These are phyloP conservation scores for Saccharomycopsis olivae DNA, from an alignment of 805 yeast species.

Conservation along the genomic window DNA sequence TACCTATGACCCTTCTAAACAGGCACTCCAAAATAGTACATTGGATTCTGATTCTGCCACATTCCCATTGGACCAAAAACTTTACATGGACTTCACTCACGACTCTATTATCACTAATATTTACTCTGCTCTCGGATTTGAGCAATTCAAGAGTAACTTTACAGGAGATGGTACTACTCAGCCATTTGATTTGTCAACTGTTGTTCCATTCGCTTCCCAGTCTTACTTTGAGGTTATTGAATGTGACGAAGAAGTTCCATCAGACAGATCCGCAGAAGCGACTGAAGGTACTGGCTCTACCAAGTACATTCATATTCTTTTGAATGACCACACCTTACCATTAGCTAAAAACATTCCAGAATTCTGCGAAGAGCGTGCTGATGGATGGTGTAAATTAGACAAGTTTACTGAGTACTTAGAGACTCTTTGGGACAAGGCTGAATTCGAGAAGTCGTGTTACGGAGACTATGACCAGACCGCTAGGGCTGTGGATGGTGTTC, in stretches of 20 bases:
- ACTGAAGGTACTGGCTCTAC: background rate
- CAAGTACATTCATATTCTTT: conserved; percentile 17
- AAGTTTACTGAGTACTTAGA: conserved; percentile 18
- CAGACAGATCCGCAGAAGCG: conserved; percentile 8
- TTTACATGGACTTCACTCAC: conserved; percentile 66
- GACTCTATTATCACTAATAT: conserved; percentile 58
- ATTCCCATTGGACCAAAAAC: conserved; percentile 34
- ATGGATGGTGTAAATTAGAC: conserved; percentile 19
- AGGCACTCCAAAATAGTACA: conserved; percentile 38
- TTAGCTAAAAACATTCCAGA: conserved; percentile 18
- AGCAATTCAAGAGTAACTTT: conserved; percentile 17
- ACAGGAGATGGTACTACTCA: conserved; percentile 9
- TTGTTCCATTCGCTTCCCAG: conserved; percentile 20
- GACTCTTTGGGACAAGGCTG: conserved; percentile 16
- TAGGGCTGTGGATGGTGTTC: no score
- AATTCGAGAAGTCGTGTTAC: conserved; percentile 15
- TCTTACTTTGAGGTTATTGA: conserved; percentile 18
- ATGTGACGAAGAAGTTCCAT: conserved; percentile 17
- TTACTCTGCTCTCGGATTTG: conserved; percentile 53
- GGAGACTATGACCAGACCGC: conserved; percentile 8
- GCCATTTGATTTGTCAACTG: conserved; percentile 17
- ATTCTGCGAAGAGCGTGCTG: conserved; percentile 18
- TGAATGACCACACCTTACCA: conserved; percentile 18
- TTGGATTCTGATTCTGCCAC: conserved; percentile 21
- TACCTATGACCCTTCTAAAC: conserved; percentile 37